Base-by-base conservation (phyloP, 441 rosid genomes). In the Geranium incanum region DNA sequence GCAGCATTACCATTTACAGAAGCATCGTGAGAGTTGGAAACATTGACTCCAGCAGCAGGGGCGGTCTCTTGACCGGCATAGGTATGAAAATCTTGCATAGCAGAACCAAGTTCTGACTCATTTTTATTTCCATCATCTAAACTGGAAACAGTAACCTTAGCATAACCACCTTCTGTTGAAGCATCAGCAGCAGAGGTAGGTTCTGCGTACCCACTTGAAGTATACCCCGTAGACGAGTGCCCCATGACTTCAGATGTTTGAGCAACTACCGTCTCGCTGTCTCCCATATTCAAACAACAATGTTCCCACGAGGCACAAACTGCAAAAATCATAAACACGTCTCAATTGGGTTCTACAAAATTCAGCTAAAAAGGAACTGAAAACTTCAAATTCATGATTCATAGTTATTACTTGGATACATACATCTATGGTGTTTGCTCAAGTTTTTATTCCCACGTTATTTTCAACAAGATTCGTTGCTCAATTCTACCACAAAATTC, bases 131-230 rank as follows among this genome's bases (percentile, higher is more conserved):
- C 67, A 63, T 63, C 67, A 8, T 28, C 37, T 63, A 63, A 1
- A 19, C 1, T 63, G 37, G 67, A 63, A 63, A 6, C 11, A 7
- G 6, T 19, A 21, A 11, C 11, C 67, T 1, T 12, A 2, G 67
- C 19, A 21, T 23, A 12, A 63, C n/a, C 11, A 7, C 37, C 67
- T 19, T 63, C 67, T 28, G 36, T 8, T 4, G 4, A n/a, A 63
- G 67, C 37, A 63, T 3, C 67, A 63, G 67, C 21, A 63, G 67
- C 28, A 63, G 67, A 63, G 67, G 36, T 63, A 12, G 67, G 36
- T 19, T 63, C 67, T 6, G 2, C 37, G 19, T 63, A 63, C 11
- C 37, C 67, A 23, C 36, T 28, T 4, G 67, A 63, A 23, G 67
- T 21, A 63, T 52, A 15, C 12, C n/a, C 3, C 1, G n/a, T 15